Evolutionary conservation across 331 rosid species (phyloP).

Genomic region (Cydonia oblonga): DNA sequence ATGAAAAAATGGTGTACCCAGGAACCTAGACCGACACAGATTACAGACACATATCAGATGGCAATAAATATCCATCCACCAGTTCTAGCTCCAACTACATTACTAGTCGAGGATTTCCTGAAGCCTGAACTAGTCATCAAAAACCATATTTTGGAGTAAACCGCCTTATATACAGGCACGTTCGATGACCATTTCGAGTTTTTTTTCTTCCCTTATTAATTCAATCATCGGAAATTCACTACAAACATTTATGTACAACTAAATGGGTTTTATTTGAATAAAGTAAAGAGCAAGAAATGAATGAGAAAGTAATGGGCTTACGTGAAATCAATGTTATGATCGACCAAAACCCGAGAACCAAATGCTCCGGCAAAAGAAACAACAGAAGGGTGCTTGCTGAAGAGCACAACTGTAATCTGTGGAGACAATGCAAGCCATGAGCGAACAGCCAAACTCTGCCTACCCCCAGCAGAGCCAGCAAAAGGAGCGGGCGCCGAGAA

Average conservation of each 20-base stretch:
- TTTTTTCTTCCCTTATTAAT: not conserved
- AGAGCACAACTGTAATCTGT: constrained; percentile 42
- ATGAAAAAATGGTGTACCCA: constrained; percentile 85
- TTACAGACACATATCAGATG: constrained; percentile 19
- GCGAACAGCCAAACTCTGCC: constrained; percentile 56
- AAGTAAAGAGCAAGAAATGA: not conserved
- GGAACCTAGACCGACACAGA: constrained; percentile 49
- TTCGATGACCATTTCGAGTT: not conserved
- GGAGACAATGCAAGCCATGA: constrained; percentile 84
- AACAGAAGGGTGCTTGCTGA: constrained; percentile 57
- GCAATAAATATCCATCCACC: constrained; percentile 3
- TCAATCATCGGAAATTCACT: not conserved
- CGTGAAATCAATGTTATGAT: constrained; percentile 69
- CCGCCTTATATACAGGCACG: too few species aligned
- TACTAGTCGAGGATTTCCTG: not conserved
- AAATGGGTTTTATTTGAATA: not conserved
- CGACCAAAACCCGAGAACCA: constrained; percentile 57
- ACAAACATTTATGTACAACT: not conserved
- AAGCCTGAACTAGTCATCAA: not conserved
- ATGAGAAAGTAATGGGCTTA: constrained; percentile 22
- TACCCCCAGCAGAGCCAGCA: constrained; percentile 36
- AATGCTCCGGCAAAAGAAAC: constrained; percentile 37
- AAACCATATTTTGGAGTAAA: not conserved
- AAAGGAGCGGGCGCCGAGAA: constrained; percentile 77
- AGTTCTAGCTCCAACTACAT: not conserved